Conservation (phyloP, 1,284 basidiomycete genomes). For the Puccinia polysora region DNA sequence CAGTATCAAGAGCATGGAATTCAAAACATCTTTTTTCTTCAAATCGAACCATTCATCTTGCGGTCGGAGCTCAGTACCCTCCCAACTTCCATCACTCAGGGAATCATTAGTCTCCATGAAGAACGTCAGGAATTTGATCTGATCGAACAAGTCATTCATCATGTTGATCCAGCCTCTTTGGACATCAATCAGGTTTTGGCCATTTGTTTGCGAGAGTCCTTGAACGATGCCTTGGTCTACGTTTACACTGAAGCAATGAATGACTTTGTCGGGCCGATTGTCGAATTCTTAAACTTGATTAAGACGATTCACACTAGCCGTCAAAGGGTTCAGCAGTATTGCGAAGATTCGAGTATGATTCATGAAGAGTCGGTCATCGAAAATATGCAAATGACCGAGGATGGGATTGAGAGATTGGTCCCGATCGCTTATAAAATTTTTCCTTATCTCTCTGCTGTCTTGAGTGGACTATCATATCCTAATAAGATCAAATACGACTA, state of each 20-base stretch:
- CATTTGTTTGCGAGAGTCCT: slow-evolving; percentile 72
- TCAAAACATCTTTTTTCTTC: slow-evolving; percentile 74
- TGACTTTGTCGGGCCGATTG: slow-evolving; percentile 84
- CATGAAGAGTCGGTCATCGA: slow-evolving; percentile 53
- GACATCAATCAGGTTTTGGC: slow-evolving; percentile 89
- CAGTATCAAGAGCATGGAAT: slow-evolving; percentile 81
- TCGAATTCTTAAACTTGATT: slow-evolving; percentile 74
- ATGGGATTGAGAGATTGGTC: slow-evolving; percentile 56
- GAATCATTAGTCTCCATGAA: slow-evolving; percentile 72
- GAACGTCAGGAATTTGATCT: slow-evolving; percentile 63
- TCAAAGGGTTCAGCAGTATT: slow-evolving; percentile 23
- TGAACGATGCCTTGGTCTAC: slow-evolving; percentile 92
- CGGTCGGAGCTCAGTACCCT: slow-evolving; percentile 67
- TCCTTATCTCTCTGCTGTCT: slow-evolving; percentile 76
- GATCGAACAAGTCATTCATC: slow-evolving; percentile 88
- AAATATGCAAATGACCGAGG: slow-evolving; percentile 7
- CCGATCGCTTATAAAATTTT: slow-evolving; percentile 83
- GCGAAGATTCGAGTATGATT: slow-evolving; percentile 7
- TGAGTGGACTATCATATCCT: slow-evolving; percentile 84
- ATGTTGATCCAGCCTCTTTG: slow-evolving; percentile 81
- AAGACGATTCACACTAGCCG: slow-evolving; percentile 57
- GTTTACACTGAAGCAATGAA: slow-evolving; percentile 81
- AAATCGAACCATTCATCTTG: slow-evolving; percentile 79
- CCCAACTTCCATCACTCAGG: slow-evolving; percentile 71
- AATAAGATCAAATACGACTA: slow-evolving; percentile 68